Conservation (phyloP, 2,329 filamentous ascomycete genomes). For the Chaetoscypha palmicola region DNA sequence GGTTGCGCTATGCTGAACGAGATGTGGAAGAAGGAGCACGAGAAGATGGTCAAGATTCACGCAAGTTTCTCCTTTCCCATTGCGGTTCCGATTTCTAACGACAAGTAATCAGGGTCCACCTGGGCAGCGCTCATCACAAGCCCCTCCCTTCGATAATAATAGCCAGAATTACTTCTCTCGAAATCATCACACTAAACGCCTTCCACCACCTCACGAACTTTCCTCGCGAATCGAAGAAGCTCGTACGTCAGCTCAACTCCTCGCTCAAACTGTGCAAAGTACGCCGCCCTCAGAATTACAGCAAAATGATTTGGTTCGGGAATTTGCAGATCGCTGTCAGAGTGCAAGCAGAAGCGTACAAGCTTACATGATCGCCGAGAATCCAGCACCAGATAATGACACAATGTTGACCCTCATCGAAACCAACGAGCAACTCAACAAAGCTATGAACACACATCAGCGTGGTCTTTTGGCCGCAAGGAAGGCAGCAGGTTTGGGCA, state of each 20-base stretch:
- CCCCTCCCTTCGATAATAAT: conserved; percentile 37
- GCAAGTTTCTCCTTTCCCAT: conserved; percentile 10
- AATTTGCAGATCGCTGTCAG: conserved; percentile 83
- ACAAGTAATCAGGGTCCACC: conserved; percentile 20
- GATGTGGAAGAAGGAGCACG: conserved; percentile 90
- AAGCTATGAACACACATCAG: conserved; percentile 77
- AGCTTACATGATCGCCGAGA: conserved; percentile 71
- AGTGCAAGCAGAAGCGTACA: conserved; percentile 77
- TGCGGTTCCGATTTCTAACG: conserved; percentile 6
- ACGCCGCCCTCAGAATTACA: conserved; percentile 71
- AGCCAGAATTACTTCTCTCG: conserved; percentile 53
- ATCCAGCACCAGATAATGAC: conserved; percentile 81
- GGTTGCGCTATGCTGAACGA: conserved; percentile 62
- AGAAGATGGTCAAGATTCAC: conserved; percentile 46
- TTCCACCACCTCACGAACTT: conserved; percentile 70
- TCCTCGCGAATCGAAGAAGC: conserved; percentile 83
- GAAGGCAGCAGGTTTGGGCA: conserved; percentile 43
- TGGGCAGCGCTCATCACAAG: conserved; percentile 37
- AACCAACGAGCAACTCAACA: conserved; percentile 83
- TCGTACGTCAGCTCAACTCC: conserved; percentile 78
- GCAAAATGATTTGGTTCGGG: conserved; percentile 79
- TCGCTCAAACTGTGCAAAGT: conserved; percentile 86
- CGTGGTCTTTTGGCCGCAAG: conserved; percentile 62
- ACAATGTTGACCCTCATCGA: conserved; percentile 92
- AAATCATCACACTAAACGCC: conserved; percentile 37